phyloP scores from a whole-genome alignment of 1,284 basidiomycete genomes.

The Vanrija sp. region DNA sequence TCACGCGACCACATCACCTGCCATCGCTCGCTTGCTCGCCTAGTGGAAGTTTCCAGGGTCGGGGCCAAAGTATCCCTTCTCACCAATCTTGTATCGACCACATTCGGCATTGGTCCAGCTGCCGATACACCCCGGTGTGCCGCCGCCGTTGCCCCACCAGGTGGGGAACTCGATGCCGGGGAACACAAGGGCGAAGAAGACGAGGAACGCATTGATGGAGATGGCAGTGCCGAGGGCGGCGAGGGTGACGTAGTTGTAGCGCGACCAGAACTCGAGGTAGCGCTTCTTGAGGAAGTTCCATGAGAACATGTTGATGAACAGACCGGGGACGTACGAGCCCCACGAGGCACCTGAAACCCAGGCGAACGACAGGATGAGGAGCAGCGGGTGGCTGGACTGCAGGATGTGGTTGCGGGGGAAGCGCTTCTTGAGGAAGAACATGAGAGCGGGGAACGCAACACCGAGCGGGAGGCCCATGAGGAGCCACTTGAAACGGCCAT shows the following conservation, averaged over 20 bases:
- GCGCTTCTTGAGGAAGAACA: background rate
- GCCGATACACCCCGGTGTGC: background rate
- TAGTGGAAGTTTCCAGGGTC: background rate
- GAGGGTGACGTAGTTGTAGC: slow-evolving; percentile 2
- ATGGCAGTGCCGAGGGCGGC: background rate
- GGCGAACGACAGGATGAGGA: background rate
- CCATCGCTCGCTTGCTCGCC: too few relatives aligned
- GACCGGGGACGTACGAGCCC: background rate
- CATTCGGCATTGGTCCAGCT: background rate
- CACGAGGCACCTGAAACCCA: background rate
- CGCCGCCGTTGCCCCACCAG: background rate
- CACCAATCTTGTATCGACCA: background rate
- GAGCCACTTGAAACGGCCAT: background rate
- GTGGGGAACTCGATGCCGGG: background rate
- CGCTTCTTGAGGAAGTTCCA: background rate
- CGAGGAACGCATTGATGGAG: background rate
- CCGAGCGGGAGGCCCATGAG: background rate
- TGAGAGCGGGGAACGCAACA: background rate
- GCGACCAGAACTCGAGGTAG: slow-evolving; percentile 2
- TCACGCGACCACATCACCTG: too few relatives aligned
- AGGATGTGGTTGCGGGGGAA: background rate
- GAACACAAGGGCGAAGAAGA: background rate
- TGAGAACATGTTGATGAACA: background rate
- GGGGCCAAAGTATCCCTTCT: background rate
- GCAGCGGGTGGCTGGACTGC: background rate